These are phyloP conservation scores for Aquilaria yunnanensis DNA, from an alignment of 345 rosid genomes.

Conservation along the genomic window DNA sequence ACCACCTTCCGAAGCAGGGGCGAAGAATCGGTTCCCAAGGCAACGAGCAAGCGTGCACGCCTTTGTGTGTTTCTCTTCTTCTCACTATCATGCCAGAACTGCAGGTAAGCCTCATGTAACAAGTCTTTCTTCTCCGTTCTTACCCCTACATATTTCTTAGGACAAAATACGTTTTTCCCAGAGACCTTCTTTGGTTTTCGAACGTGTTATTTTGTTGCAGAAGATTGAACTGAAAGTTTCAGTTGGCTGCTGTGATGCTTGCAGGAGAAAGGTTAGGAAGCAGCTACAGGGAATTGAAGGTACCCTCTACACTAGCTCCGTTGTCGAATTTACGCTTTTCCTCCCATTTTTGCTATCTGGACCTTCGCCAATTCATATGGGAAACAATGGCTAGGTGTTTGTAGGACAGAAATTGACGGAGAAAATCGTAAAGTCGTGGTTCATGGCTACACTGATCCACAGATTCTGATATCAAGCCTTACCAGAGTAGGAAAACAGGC, in stretches of 20 bases:
- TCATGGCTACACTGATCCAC: slow-evolving; percentile 37
- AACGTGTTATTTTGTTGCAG: slow-evolving; percentile 20
- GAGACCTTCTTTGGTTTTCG: neutral
- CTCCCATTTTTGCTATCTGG: neutral
- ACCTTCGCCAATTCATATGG: slow-evolving; percentile 5
- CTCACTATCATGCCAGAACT: neutral
- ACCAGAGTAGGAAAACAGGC: slow-evolving; percentile 48
- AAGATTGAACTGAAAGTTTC: slow-evolving; percentile 51
- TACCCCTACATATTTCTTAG: neutral
- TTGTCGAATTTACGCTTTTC: neutral
- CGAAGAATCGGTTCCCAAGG: neutral
- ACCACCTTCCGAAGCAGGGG: too few relatives aligned
- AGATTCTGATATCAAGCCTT: slow-evolving; percentile 34
- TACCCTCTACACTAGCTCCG: neutral
- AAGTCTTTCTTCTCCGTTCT: neutral
- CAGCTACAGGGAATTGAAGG: slow-evolving; percentile 42
- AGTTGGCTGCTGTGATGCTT: slow-evolving; percentile 59
- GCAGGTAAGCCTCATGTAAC: slow-evolving; percentile 1
- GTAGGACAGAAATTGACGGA: slow-evolving; percentile 40
- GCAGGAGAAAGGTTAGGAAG: slow-evolving; percentile 62
- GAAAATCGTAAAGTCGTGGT: slow-evolving; percentile 40
- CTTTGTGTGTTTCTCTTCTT: neutral
- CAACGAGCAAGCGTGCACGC: too few relatives aligned
- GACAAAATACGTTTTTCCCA: neutral
- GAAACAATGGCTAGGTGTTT: slow-evolving; percentile 34